Evolutionary conservation across 1,284 basidiomycete species (phyloP).

Genomic region (Athelia sp.): DNA sequence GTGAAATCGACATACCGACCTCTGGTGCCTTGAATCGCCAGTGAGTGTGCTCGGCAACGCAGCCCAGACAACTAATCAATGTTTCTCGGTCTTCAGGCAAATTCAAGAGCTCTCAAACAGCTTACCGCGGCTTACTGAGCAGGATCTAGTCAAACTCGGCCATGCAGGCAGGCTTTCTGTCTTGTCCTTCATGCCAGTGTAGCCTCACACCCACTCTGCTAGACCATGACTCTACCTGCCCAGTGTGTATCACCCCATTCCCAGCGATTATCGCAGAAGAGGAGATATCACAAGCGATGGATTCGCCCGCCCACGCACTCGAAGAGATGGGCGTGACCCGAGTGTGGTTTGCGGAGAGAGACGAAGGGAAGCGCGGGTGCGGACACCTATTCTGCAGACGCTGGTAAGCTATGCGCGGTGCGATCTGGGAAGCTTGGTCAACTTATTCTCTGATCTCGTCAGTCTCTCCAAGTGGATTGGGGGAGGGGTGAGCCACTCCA

Average conservation of each 20-base stretch:
- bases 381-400: slow-evolving; percentile 71
- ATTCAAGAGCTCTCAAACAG: slow-evolving; percentile 4
- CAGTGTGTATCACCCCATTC: slow-evolving; percentile 66
- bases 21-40: not conserved
- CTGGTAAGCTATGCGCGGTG: slow-evolving; percentile 45
- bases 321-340: slow-evolving; percentile 66
- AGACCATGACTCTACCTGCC: slow-evolving; percentile 53
- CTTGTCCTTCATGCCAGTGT: slow-evolving; percentile 2
- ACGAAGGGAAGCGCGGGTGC: slow-evolving; percentile 39
- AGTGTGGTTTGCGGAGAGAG: slow-evolving; percentile 24
- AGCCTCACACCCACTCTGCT: slow-evolving; percentile 6
- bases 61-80: too few species aligned
- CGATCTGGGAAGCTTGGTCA: slow-evolving; percentile 1
- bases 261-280: slow-evolving; percentile 65
- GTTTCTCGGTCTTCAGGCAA: not conserved
- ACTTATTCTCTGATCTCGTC: slow-evolving; percentile 3
- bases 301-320: slow-evolving; percentile 64
- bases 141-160: not conserved
- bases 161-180: not conserved
- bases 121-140: not conserved
- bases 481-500: slow-evolving; percentile 41
- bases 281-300: slow-evolving; percentile 65
- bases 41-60: not conserved
- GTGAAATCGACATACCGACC: not conserved
- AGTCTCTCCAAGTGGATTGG: slow-evolving; percentile 64